phyloP scores from a whole-genome alignment of 1,284 basidiomycete species.

The Ceratobasidium sp. region DNA sequence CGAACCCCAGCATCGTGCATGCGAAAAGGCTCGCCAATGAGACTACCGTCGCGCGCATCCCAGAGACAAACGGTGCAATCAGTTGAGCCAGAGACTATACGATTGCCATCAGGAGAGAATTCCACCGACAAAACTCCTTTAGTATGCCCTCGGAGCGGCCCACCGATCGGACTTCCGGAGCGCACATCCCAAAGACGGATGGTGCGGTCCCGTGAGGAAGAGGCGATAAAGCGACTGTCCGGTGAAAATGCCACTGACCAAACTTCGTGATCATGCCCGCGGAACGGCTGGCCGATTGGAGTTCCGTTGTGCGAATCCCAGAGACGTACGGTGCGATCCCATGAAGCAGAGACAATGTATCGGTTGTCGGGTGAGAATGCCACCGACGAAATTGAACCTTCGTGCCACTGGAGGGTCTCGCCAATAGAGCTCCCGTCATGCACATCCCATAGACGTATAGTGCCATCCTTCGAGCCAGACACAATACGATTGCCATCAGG shows the following conservation, averaged over 20 bases:
- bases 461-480: neutral
- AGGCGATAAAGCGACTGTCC: too few relatives aligned
- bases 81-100: neutral
- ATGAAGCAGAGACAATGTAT: neutral
- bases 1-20: too few relatives aligned
- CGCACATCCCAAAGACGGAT: too few relatives aligned
- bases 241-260: too few relatives aligned
- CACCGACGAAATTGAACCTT: neutral
- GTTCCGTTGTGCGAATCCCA: neutral
- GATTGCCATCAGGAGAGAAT: neutral
- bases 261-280: too few relatives aligned
- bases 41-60: too few relatives aligned
- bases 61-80: neutral
- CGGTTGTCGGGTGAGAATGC: slow-evolving; percentile 5
- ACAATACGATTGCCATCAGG: neutral
- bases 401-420: neutral
- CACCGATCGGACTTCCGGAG: too few relatives aligned
- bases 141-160: neutral
- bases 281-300: too few relatives aligned
- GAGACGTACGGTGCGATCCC: neutral
- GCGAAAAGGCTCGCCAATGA: too few relatives aligned
- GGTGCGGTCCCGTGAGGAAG: too few relatives aligned
- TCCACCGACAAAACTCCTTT: neutral
- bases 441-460: neutral
- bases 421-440: neutral